These are phyloP conservation scores for Bruguiera hainesii DNA, from an alignment of 441 rosid genomes.

Conservation along the genomic window DNA sequence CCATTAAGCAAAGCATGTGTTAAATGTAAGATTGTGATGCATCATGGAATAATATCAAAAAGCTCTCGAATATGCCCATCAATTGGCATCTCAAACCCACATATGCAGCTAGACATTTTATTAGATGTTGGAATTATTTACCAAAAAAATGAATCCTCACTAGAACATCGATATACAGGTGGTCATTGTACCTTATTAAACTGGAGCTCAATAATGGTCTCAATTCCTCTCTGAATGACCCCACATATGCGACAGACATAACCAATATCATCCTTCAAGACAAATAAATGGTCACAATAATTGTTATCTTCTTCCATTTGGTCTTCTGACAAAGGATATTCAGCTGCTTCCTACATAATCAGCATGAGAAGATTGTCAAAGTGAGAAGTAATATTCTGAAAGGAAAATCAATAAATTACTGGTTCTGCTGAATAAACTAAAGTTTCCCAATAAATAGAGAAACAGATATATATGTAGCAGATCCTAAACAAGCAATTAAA, in stretches of 20 bases:
- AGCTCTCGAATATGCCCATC: too few species aligned
- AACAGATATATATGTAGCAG: neutral
- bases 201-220: constrained; percentile 68
- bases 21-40: too few species aligned
- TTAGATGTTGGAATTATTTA: too few species aligned
- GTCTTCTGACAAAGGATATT: constrained; percentile 34
- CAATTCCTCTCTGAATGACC: constrained; percentile 50
- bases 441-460: too few species aligned
- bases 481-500: neutral
- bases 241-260: constrained; percentile 84
- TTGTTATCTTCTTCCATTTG: constrained; percentile 35
- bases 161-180: neutral
- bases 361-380: constrained; percentile 9
- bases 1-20: too few species aligned
- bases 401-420: neutral
- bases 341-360: constrained; percentile 44
- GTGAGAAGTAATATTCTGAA: neutral
- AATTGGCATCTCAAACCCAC: too few species aligned
- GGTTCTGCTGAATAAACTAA: too few species aligned
- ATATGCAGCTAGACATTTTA: too few species aligned
- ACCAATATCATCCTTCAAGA: constrained; percentile 77
- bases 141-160: neutral
- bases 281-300: constrained; percentile 64
- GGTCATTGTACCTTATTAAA: constrained; percentile 52
- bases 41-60: too few species aligned